Conservation (phyloP, 805 yeast genomes). For the Sugiyamaella smithiae region DNA sequence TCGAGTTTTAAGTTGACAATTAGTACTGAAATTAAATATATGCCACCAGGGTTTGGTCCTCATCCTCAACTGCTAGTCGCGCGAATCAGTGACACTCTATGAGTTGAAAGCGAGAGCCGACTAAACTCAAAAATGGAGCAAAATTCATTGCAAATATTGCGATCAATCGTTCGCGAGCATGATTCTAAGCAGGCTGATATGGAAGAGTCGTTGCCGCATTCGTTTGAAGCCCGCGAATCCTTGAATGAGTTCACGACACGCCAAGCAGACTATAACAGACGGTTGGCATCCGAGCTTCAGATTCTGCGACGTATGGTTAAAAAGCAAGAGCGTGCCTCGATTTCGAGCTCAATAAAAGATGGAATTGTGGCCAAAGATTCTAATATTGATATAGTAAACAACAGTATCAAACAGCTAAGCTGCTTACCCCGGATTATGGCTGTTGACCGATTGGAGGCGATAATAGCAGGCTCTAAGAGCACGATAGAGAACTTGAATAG, state of each 20-base stretch:
- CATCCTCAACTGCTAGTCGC: no score
- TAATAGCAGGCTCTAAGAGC: slow-evolving; percentile 1
- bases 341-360: not conserved
- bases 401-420: not conserved
- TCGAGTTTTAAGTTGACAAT: not conserved
- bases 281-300: slow-evolving; percentile 1
- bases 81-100: no score
- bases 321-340: not conserved
- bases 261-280: not conserved
- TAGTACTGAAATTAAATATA: not conserved
- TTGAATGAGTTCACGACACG: not conserved
- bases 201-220: not conserved
- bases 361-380: not conserved
- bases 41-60: not conserved
- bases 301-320: not conserved
- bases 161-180: no score
- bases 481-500: slow-evolving; percentile 5
- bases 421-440: slow-evolving; percentile 9
- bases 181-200: not conserved
- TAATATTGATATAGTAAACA: not conserved
- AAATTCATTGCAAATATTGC: no score
- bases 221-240: not conserved
- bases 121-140: no score
- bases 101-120: no score
- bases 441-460: slow-evolving; percentile 8